Evolutionary conservation across 2,329 filamentous ascomycete species (phyloP), one percentile per base, ranked within the genome.

Genomic region (Arachnopeziza araneosa): DNA sequence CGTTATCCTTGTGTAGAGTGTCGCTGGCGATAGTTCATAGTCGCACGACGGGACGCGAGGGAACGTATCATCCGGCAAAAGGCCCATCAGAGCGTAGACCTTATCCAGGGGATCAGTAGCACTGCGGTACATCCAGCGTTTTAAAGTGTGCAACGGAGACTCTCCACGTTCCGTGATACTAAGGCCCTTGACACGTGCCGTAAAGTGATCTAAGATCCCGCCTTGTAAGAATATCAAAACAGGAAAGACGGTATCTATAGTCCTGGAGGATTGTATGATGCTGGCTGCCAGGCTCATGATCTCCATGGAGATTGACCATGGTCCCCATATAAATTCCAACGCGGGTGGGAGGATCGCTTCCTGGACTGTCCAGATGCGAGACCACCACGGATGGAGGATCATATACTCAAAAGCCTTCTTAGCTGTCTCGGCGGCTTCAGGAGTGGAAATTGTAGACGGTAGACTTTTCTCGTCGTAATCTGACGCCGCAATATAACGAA

Each of bases 331-430:
- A 17, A 61, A 14, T 14, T 22, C 17, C 7, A 44, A 30, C 21
- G 4, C 9, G 1, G 5, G n/a, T 7, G 59, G 51, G n/a, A 61
- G 24, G 17, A 61, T 23, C 9, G 52, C 55, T 21, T 64, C 62
- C 44, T 64, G 60, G 2, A 64, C 60, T 7, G 50, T 60, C 62
- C 62, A 64, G 36, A 60, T 58, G 1, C 57, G 62, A 30, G 54
- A 52, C 48, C 60, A 64, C 57, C 60, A 64, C 17, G 60, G 52
- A 22, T 54, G 24, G 17, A 53, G 17, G 9, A 54, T 58, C 36
- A 58, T 12, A 24, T 10, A 19, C 21, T 54, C 12, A 23, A 58
- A 58, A 24, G 56, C 56, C 5, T 10, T 49, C 5, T n/a, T 4
- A 24, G 50, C 56, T n/a, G 24, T 22, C 6, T 54, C 50, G 6